Evolutionary conservation across 768 basidiomycete species (phyloP).

Genomic region (Rhodotorula graminis): DNA sequence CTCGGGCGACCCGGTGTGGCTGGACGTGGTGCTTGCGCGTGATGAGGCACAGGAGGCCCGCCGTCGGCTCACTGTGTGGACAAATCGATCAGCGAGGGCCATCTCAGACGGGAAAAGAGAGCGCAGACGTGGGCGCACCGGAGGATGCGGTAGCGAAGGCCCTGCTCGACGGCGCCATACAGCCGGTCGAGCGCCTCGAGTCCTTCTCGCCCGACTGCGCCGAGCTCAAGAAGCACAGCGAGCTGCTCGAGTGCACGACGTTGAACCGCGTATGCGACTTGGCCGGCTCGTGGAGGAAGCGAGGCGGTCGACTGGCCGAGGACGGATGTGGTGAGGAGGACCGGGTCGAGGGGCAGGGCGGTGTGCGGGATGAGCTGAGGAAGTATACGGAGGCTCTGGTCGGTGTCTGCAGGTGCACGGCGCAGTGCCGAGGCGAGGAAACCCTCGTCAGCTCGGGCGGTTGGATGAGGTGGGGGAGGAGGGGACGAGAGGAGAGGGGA

Average conservation of each 20-base stretch:
- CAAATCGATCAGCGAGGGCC: neutral
- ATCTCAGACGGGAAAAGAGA: too few relatives aligned
- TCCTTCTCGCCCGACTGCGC: neutral
- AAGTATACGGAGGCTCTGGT: neutral
- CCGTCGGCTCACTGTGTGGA: conserved; percentile 1
- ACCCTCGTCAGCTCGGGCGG: neutral
- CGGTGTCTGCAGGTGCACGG: neutral
- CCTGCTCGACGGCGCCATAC: neutral
- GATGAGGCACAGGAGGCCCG: neutral
- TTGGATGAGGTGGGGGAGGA: too few relatives aligned
- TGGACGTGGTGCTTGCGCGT: neutral
- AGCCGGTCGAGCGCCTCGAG: neutral
- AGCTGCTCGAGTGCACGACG: conserved; percentile 10
- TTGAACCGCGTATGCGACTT: conserved; percentile 13
- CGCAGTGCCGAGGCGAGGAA: neutral
- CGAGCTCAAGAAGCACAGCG: neutral
- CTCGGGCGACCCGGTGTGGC: neutral
- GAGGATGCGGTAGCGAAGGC: conserved; percentile 5
- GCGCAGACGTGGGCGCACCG: neutral
- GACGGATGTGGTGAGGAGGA: conserved; percentile 11
- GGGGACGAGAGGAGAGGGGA: neutral
- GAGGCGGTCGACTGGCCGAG: conserved; percentile 3
- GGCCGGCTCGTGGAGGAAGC: neutral
- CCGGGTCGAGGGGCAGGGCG: neutral
- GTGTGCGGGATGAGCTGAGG: conserved; percentile 5